Evolutionary conservation across 441 rosid genomes (phyloP), one percentile per base, ranked within the genome.

Genomic region (Aquilaria agallochum): DNA sequence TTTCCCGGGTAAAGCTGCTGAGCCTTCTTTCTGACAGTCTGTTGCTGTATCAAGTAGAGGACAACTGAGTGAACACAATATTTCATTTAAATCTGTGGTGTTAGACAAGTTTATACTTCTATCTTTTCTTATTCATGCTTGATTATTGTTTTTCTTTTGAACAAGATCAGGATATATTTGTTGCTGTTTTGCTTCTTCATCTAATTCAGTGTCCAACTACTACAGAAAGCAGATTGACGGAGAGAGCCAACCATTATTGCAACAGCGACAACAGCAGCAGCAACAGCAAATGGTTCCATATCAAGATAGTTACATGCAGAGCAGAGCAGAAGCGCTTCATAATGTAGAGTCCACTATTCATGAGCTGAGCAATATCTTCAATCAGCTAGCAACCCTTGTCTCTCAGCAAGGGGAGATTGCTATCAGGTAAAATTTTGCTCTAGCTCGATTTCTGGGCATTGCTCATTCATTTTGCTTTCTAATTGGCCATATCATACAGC

Each of bases 351-450:
- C 98, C 65, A 95, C 98, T 31, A 90, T 95, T 78, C 99, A 95
- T 56, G 98, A 95, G 71, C 76, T 95, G 67, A 36, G 96, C 77
- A 85, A 51, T 73, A 94, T 91, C 63, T 91, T 91, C 71, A 89
- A 92, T 27, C 97, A 92, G 73, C 80, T 92, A 52, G 95, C 95
- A 49, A 86, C 95, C 58, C 83, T 90, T 86, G 96, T 95, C 65
- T 92, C 99, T 60, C 96, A 89, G 64, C 99, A 92, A 79, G 97
- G 98, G 61, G 94, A 94, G 74, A 82, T 91, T 68, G 96, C 97
- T 27, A 89, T 95, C 79, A 89, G 97, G 99, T 95, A 8, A 40
- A 10, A 40, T 40, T 5, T 1, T 40, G 45, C 9, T 40, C 27
- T 40, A 10, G 45, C 45, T 40, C 7, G 11, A 0, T 7, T 40